Base-by-base conservation (phyloP, 495 filamentous ascomycete genomes). In the Podospora conica region DNA sequence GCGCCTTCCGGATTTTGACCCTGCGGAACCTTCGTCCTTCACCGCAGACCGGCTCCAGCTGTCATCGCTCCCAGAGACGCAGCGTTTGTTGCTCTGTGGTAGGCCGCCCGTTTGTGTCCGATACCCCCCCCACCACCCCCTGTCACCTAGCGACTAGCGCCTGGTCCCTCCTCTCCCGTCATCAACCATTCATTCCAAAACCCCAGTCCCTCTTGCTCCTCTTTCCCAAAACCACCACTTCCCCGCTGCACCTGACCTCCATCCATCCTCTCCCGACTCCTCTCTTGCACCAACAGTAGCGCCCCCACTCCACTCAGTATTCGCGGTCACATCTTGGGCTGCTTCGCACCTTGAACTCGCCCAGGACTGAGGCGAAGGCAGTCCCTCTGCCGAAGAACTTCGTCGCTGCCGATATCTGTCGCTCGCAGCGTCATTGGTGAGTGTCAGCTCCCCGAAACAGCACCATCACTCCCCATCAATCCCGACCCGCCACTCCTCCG, bases 11-110 rank as follows among this genome's bases (percentile, higher is more conserved):
- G 21, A 27, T 29, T 18, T 53, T 64, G 29, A 53, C 53, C 12
- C 57, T 29, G 25, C 61, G 56, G 23, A 25, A 10, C 57, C 63
- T 70, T 62, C 18, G 23, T 65, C 25, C 48, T 40, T 33, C 53
- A 48, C 48, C 20, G 28, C 58, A 61, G 58, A 28, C 24, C 65
- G 53, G 58, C 29, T 57, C 57, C 55, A 60, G 63, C 28, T 58
- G 63, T 54, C 48, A n/a, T 56, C 28, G 65, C 65, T 58, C 56
- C 68, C 56, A 69, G 59, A 59, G 31, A 31, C 65, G 61, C 55
- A 60, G 65, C 61, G 20, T 63, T 63, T 56, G 57, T 55, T 27
- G 55, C 22, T 22, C 55, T 57, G 20, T n/a, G 18, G 24, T 48
- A 48, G 40, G 40, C 8, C 40, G 40, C 40, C 29, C 40, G 40